Percentiles rank a stretch among this genome's conserved stretches.
phyloP scores from a whole-genome alignment of 2,329 filamentous ascomycete species.

The Aspergillus caelatus region DNA sequence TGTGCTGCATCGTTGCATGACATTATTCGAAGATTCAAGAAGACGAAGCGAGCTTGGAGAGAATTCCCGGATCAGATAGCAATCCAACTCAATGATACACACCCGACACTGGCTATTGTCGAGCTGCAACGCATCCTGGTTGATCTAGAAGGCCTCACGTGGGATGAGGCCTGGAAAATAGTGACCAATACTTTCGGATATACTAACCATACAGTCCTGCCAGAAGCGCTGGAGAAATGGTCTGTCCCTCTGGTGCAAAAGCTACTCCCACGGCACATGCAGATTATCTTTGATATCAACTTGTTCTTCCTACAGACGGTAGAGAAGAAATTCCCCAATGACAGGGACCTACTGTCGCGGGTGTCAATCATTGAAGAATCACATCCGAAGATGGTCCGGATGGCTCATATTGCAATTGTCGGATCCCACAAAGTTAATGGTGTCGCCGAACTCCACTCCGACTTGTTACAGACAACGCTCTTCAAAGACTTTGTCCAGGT shows the following conservation, averaged over 20 bases:
- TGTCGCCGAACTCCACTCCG: conserved; percentile 95
- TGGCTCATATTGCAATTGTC: conserved; percentile 93
- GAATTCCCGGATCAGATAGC: conserved; percentile 94
- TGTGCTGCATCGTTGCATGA: conserved; percentile 95
- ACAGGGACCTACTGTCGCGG: conserved; percentile 78
- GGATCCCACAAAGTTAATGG: conserved; percentile 99
- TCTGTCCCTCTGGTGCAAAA: conserved; percentile 90
- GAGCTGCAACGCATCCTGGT: conserved; percentile 91
- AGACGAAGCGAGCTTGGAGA: conserved; percentile 85
- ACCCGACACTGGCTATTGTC: conserved; percentile 93
- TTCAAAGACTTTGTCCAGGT: conserved; percentile 98
- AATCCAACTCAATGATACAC: conserved; percentile 97
- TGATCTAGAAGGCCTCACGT: conserved; percentile 86
- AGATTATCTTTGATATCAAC: conserved; percentile 99
- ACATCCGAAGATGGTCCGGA: conserved; percentile 95
- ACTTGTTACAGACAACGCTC: conserved; percentile 98
- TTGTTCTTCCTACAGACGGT: conserved; percentile 88
- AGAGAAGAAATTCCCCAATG: conserved; percentile 86
- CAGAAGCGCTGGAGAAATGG: conserved; percentile 98
- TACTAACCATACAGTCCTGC: conserved; percentile 97
- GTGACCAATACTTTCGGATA: conserved; percentile 84
- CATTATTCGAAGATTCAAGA: conserved; percentile 97
- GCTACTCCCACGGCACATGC: conserved; percentile 87
- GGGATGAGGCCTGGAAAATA: conserved; percentile 89
- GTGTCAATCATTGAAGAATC: conserved; percentile 99